phyloP scores from a whole-genome alignment of 2,329 filamentous ascomycete species.

The Periconia macrospinosa region DNA sequence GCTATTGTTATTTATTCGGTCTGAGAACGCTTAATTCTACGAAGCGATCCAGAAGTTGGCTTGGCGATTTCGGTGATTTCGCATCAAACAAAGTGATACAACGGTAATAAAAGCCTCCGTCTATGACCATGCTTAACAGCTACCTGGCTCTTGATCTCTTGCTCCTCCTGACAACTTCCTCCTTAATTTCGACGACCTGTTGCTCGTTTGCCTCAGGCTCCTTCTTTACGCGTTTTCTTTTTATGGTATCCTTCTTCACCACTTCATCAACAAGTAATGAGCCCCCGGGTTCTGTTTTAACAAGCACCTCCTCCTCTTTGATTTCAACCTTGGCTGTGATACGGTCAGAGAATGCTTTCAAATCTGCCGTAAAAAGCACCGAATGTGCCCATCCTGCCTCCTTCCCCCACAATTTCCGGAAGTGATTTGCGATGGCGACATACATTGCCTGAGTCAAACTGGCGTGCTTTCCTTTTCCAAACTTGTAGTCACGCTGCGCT shows the following conservation, averaged over 20 bases:
- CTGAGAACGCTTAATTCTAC: too few species aligned
- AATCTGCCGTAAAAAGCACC: constrained; percentile 90
- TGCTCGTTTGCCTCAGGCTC: constrained; percentile 45
- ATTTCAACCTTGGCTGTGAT: constrained; percentile 54
- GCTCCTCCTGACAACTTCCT: constrained; percentile 36
- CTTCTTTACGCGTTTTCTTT: constrained; percentile 24
- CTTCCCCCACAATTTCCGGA: constrained; percentile 84
- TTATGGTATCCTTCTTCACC: constrained; percentile 2
- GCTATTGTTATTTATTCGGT: too few species aligned
- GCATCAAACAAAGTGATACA: neutral
- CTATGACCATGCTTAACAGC: neutral
- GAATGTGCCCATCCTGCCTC: constrained; percentile 98
- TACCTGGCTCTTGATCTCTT: constrained; percentile 22
- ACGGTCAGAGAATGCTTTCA: constrained; percentile 78
- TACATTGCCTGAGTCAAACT: constrained; percentile 88
- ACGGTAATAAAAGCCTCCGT: neutral
- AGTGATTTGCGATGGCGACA: constrained; percentile 86
- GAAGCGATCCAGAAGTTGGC: too few species aligned
- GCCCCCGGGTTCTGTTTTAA: constrained; percentile 40
- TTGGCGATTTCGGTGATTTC: neutral
- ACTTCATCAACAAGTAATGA: constrained; percentile 12
- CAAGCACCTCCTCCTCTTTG: constrained; percentile 45
- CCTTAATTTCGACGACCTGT: constrained; percentile 42
- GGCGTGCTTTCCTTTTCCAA: constrained; percentile 79
- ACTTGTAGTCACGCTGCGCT: constrained; percentile 91